Evolutionary conservation across 805 yeast species (phyloP), one percentile per base, ranked within the genome.

Genomic region (Scheffersomyces stipitis): DNA sequence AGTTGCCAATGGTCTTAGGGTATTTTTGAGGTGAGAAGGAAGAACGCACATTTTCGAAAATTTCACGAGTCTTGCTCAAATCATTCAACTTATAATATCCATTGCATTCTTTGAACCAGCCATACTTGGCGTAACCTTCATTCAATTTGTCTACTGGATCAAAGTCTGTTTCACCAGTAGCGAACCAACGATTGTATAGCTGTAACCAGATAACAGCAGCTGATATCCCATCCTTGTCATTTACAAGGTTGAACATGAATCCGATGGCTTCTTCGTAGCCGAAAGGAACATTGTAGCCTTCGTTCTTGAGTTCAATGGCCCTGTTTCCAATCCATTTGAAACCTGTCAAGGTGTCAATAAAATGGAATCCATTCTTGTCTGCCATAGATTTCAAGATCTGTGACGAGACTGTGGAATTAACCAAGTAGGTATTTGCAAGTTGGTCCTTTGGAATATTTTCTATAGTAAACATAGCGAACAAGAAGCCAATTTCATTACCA

Each of bases 221-320:
- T 17, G 87, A 67, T 10, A 93, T 75, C 0, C 99, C 99, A 56
- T 91, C 99, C 60, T 91, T 91, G 58, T 91, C 99, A 58, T 86
- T 88, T 29, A 86, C 84, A 13, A 78, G 73, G 15, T 78, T 64
- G 52, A 89, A 87, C 97, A 91, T 87, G 64, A 79, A 91, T 1
- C 99, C 99, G 46, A 91, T 84, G 2, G 98, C 98, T 56, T 91
- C 99, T 60, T 91, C 99, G 56, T 75, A 91, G 0, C 86, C 97
- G 66, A 91, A 89, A 0, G 96, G 95, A 1, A 90, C 96, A 3
- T 36, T 44, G 50, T 54, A 78, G 0, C 95, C 96, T 30, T 75
- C 56, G 0, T 54, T 43, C 45, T 84, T 88, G 33, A 86, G 65
- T 5, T 81, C 85, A 24, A 83, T 78, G 2, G 96, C 93, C 45